Evolutionary conservation across 495 filamentous ascomycete species (phyloP), one percentile per base, ranked within the genome.

Genomic region (Cercophora samala): DNA sequence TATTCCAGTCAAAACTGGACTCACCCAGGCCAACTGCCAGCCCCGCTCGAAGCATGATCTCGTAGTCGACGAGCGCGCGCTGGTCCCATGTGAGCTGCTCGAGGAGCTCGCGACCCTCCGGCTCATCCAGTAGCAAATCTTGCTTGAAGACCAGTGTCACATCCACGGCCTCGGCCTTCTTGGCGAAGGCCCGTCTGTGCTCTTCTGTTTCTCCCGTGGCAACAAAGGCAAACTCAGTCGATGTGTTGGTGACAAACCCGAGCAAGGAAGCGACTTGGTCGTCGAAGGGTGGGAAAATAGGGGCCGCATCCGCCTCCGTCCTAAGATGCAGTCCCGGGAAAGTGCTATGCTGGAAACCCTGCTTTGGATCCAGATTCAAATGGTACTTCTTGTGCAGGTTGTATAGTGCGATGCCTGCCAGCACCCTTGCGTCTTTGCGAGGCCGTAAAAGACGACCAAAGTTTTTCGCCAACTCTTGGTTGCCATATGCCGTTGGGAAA

Each of bases 31-130:
- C 80, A 1, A 72, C 74, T 59, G 78, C 71, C 6, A 66, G 51
- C 24, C 72, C 74, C 3, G 65, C 68, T 18, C 75, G 63, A 22
- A 76, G 67, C 72, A 81, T 70, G 29, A 82, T 69, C 69, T 76
- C 75, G 62, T 73, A 79, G 69, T 82, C 80, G 9, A 82, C 71
- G 32, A 77, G 52, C 0, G 66, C 74, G 24, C 71, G 71, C 68
- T 81, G 80, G 51, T 76, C 73, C 69, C 70, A 76, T 5, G 69
- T 71, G 26, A 79, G 19, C 1, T 11, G 60, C 18, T 72, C 37
- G 11, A 78, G 64, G 26, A 69, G 32, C 24, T 52, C 61, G 55
- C 72, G 59, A 21, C 72, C 78, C 1, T 66, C 53, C 5, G 53
- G 53, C 11, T 56, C 70, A 8, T 66, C 66, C 8, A 72, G 67